Evolutionary conservation across 2,329 filamentous ascomycete genomes (phyloP).

Genomic region (Colletotrichum gigasporum): DNA sequence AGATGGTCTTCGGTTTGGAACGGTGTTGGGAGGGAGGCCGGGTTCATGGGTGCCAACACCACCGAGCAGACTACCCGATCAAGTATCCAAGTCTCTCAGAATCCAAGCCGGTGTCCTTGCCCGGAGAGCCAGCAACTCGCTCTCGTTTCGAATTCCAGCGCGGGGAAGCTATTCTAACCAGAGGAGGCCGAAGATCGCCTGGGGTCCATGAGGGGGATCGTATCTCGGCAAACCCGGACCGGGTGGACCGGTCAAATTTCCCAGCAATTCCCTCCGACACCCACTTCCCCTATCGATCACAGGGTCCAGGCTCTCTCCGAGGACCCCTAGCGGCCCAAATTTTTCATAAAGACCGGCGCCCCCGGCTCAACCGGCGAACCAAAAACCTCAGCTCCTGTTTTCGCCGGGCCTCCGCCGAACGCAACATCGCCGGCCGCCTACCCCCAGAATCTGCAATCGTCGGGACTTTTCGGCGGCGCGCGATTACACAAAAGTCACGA

Average conservation of each 20-base stretch:
- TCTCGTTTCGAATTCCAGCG: not conserved
- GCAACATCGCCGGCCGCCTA: not conserved
- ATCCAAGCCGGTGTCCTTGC: not conserved
- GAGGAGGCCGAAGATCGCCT: not conserved
- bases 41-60: slow-evolving; percentile 18
- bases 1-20: not conserved
- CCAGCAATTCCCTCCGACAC: slow-evolving; percentile 13
- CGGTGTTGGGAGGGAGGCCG: slow-evolving; percentile 1
- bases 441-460: not conserved
- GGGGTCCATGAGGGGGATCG: not conserved
- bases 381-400: slow-evolving; percentile 1
- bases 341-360: slow-evolving; percentile 15
- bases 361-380: slow-evolving; percentile 29
- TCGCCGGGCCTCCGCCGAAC: slow-evolving; percentile 9
- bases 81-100: slow-evolving; percentile 15
- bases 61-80: slow-evolving; percentile 21
- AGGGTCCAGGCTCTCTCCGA: not conserved
- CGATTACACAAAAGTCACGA: not conserved
- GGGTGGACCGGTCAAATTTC: slow-evolving; percentile 13
- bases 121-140: not conserved
- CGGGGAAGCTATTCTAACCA: not conserved
- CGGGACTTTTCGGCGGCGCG: not conserved
- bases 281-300: slow-evolving; percentile 12
- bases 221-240: slow-evolving; percentile 23
- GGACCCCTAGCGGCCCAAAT: not conserved